Percentiles rank a stretch among this genome's conserved stretches.
Evolutionary conservation across 768 basidiomycete species (phyloP).

Genomic region (Polyporus arcularius): DNA sequence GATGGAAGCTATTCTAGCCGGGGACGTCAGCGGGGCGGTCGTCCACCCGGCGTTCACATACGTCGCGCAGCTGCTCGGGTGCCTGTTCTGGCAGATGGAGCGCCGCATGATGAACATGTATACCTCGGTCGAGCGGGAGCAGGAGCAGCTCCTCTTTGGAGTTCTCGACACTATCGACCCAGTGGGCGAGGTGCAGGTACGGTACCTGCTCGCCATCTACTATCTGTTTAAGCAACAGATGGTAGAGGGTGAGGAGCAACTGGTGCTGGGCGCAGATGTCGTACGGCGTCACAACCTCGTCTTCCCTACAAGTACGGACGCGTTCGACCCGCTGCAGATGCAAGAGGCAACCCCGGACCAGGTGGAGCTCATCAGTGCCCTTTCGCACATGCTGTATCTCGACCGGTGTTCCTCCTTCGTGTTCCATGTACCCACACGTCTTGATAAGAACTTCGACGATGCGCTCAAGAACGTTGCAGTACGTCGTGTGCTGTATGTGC

Average conservation of each 20-base stretch:
- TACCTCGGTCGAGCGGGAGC: conserved; percentile 10
- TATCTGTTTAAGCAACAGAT: conserved; percentile 21
- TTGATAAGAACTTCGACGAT: conserved; percentile 20
- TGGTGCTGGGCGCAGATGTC: conserved; percentile 18
- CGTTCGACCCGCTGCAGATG: conserved; percentile 9
- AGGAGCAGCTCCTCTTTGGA: conserved; percentile 15
- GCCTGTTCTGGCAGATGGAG: conserved; percentile 26
- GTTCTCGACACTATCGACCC: conserved; percentile 18
- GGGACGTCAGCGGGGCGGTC: conserved; percentile 24
- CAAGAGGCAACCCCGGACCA: conserved; percentile 5
- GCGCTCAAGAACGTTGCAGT: conserved; percentile 21
- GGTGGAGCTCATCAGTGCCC: conserved; percentile 23
- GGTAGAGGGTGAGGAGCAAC: conserved; percentile 21
- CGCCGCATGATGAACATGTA: conserved; percentile 9
- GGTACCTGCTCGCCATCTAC: conserved; percentile 24
- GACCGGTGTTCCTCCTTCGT: conserved; percentile 24
- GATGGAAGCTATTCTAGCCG: conserved; percentile 25
- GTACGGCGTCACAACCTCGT: conserved; percentile 14
- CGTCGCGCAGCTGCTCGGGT: conserved; percentile 26
- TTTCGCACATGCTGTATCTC: conserved; percentile 27
- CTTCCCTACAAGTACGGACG: conserved; percentile 8
- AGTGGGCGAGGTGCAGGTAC: conserved; percentile 22
- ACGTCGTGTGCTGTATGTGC: background rate
- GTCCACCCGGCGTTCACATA: conserved; percentile 27
- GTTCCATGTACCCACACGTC: conserved; percentile 15